Evolutionary conservation across 805 yeast species (phyloP), one percentile per base, ranked within the genome.

Genomic region (Candida boidinii): DNA sequence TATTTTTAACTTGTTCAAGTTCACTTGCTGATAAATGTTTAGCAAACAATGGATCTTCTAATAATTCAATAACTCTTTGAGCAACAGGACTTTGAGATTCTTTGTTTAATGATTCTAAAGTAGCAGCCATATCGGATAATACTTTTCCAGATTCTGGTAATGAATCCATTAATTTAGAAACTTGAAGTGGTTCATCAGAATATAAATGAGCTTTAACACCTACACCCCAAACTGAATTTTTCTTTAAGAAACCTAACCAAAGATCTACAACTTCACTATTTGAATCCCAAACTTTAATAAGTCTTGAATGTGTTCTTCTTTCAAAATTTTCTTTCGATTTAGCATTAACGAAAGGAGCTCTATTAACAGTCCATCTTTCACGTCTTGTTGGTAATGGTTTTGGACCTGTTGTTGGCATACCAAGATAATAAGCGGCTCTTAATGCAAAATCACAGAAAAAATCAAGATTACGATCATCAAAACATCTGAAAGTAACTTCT

Each of bases 261-360:
- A 83, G 60, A 54, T 92, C 95, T 27, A 92, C 63, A 4, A 82
- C 79, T 50, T 85, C 95, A 1, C 88, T 79, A 38, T 82, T 77
- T 13, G 95, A 73, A 56, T 92, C 97, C 68, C 74, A 87, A 19
- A 86, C 82, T 44, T 68, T 70, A 43, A 92, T 65, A 39, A 72
- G 55, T 41, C 94, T 74, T 46, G 79, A 76, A 55, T 75, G 83
- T 1, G 97, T 92, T 30, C 73, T 69, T 63, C 97, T 78, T 63
- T 84, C 83, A 60, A 83, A 92, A 66, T 90, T 92, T 63, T 90
- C 95, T 62, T 92, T 92, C 8, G 92, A 71, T 56, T 87, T 88
- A 33, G 96, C 94, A 51, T 85, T 92, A 15, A 83, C 95, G 55
- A 92, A 92, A 2, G 96, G 96, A 3, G 95, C 78, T 54, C 79